These are phyloP conservation scores for Alopecurus myosuroides DNA, from an alignment of 176 grass and related monocot genomes.

Conservation along the genomic window DNA sequence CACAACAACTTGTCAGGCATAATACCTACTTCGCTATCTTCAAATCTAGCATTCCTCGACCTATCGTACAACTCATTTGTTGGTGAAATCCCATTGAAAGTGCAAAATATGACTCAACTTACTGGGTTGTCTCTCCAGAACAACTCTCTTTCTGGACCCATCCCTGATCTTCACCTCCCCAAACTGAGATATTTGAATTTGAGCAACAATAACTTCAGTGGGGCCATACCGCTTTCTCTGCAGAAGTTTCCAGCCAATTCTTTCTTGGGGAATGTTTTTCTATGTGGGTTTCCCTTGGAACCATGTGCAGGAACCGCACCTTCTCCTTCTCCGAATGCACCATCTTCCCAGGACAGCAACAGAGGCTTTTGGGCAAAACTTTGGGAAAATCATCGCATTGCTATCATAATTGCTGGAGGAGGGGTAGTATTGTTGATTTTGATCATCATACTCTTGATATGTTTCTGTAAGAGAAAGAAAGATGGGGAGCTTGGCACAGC, in stretches of 20 bases:
- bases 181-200: conserved; percentile 72
- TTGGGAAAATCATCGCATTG: conserved; percentile 14
- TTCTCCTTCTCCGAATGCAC: conserved; percentile 51
- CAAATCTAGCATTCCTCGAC: conserved; percentile 71
- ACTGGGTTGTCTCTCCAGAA: conserved; percentile 80
- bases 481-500: conserved; percentile 5
- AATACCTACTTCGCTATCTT: conserved; percentile 66
- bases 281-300: conserved; percentile 69
- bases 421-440: conserved; percentile 54
- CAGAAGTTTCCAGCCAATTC: conserved; percentile 63
- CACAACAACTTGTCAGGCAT: conserved; percentile 79
- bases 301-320: conserved; percentile 53
- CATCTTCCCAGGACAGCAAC: conserved; percentile 12
- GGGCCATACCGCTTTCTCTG: conserved; percentile 69
- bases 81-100: conserved; percentile 61
- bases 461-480: conserved; percentile 63
- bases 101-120: conserved; percentile 73
- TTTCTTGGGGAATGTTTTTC: conserved; percentile 78
- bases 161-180: conserved; percentile 64
- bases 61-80: conserved; percentile 78
- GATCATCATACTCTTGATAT: conserved; percentile 57
- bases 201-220: conserved; percentile 90
- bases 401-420: conserved; percentile 51
- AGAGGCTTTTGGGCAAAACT: conserved; percentile 49
- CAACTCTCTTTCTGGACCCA: conserved; percentile 81